Base-by-base conservation (phyloP, 257 asterid genomes). In the Ajuga chamaepitys region DNA sequence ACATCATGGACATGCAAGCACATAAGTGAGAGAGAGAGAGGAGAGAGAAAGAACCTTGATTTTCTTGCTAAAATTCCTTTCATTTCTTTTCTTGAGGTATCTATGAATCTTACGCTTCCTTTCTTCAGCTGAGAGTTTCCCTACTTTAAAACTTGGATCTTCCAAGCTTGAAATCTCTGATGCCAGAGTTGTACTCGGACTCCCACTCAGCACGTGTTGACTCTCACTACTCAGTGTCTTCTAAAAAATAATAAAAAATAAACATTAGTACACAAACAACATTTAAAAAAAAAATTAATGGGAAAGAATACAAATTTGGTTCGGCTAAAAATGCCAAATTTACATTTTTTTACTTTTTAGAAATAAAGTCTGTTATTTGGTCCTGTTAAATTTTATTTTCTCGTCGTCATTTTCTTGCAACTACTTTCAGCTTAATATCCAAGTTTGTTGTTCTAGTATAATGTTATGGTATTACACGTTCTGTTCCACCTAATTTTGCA, bases 41-140 rank as follows among this genome's bases (percentile, higher is more conserved):
- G 59, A 61, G 42, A 47, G 46, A 67, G 53, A 28, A 14, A 41
- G 14, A 9, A 85, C 98, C 96, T 91, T 91, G 66, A 91, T 91
- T 83, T 88, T 91, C 90, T 91, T 91, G 86, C 90, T 85, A 50
- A 92, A 92, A 75, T 88, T 92, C 64, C 96, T 83, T 68, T 92
- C 93, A 28, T 92, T 92, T 61, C 95, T 79, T 71, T 92, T 92
- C 93, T 83, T 81, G 89, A 88, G 68, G 70, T 92, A 92, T 79
- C 91, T 79, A 56, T 81, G 85, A 64, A 92, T 92, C 78, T 88
- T 92, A 61, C 88, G 83, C 75, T 86, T 88, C 79, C 95, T 85
- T 78, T 81, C 98, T 80, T 92, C 97, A 25, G 71, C 85, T 1
- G 97, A 85, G 60, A 87, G 85, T 58, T 89, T 92, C 0, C 96